Conservation (phyloP, 2,329 filamentous ascomycete genomes). For the Verticillium klebahnii region DNA sequence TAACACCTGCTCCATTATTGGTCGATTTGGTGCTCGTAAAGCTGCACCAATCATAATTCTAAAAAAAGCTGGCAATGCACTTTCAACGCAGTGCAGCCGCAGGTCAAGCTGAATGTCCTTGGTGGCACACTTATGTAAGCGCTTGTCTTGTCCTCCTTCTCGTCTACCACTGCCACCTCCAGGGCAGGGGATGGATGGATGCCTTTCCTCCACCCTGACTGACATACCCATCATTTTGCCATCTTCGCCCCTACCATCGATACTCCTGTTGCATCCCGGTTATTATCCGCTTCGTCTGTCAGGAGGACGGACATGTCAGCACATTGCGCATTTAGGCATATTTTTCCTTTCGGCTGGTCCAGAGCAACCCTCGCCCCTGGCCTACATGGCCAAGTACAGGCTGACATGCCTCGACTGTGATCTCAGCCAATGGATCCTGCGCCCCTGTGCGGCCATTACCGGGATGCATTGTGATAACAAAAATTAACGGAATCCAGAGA, state of each 20-base stretch:
- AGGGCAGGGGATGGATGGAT: background rate
- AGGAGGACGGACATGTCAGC: too few species aligned
- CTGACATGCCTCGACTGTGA: background rate
- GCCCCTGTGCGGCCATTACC: background rate
- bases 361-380: background rate
- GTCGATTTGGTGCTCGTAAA: background rate
- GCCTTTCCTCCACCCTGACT: background rate
- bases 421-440: background rate
- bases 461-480: background rate
- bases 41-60: background rate
- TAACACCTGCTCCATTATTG: background rate
- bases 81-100: background rate
- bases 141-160: background rate
- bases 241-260: too few species aligned
- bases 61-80: background rate
- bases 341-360: background rate
- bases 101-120: background rate
- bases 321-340: too few species aligned
- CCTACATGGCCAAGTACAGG: background rate
- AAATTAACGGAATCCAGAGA: background rate
- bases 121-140: background rate
- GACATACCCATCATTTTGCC: background rate
- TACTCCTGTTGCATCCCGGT: too few species aligned
- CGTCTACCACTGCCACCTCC: too few species aligned
- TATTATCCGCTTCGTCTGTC: too few species aligned